Base-by-base conservation (phyloP, 106 monocot genomes). In the Hemerocallis citrina region DNA sequence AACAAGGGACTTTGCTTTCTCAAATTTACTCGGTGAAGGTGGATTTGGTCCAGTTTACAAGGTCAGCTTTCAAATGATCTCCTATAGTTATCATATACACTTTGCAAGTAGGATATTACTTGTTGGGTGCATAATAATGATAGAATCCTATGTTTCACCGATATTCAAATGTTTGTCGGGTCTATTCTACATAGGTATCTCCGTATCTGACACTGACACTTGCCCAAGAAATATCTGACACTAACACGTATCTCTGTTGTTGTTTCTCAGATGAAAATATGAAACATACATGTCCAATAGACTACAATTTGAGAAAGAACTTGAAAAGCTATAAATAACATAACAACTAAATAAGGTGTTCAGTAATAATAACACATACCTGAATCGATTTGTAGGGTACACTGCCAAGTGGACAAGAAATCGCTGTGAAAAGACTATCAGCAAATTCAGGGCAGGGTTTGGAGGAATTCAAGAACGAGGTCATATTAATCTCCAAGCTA, bases 391-490 rank as follows among this genome's bases (percentile, higher is more conserved):
- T 55, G 32, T 8, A 55, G 55, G 55, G 32, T 12, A 29, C 17
- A 31, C 32, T 55, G n/a, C 55, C 55, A 9, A 32, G 17, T 31
- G 55, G 55, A 23, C 61, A 72, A 56, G 72, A 72, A 14, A 49
- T 77, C 1, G 77, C 77, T 9, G 77, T 77, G 24, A 77, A 77
- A 34, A 67, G 72, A 40, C 61, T 77, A 9, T 77, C 77, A n/a
- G 56, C 34, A 33, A 77, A 47, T 38, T 77, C 77, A 15, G 60
- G 52, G 6, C 77, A 77, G 55, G 77, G 77, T 0, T n/a, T 67
- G 10, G 72, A 77, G 28, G 77, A 77, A 49, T 72, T 77, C 28
- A 72, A 67, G 62, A 77, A 77, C 40, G 77, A 72, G 40, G 62
- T 77, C 22, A 57, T 67, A 3, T 57, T 77, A 6, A 77, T 77